Base-by-base conservation (phyloP, 73 alveolate genomes). In the Uronychia setigera region DNA sequence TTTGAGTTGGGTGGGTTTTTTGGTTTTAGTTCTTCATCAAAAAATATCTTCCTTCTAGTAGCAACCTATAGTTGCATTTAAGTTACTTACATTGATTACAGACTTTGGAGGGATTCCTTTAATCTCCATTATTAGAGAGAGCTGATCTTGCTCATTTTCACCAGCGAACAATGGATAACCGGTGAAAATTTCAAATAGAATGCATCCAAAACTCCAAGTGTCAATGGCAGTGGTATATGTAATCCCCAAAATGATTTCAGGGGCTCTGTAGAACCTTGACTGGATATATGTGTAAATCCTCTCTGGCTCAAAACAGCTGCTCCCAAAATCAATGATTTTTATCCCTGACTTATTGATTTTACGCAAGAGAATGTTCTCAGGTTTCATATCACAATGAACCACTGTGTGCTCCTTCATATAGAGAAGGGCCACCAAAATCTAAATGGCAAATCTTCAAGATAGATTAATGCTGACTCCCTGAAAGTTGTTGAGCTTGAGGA, bases 271-370 rank as follows among this genome's bases (percentile, higher is more conserved):
- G 31, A 86, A 86, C 33, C 93, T 19, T 27, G 89, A 80, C 74
- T 86, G 34, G 14, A 86, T 86, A 33, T 93, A 93, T 31, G 90
- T 74, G 80, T 85, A 93, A 32, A 90, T 83, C 35, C 85, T 87
- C 83, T 93, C 93, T 58, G 80, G 85, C 33, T 81, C 77, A 82
- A 87, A 95, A 35, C 97, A 93, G 28, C 96, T 87, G 60, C 95
- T 81, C 30, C 99, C 99, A 85, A 94, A 96, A 91, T 96, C 99
- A 29, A 96, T 96, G 60, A 96, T 88, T 89, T 96, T 96, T 0
- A 96, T 87, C 46, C 95, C 96, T 46, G 96, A 86, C 77, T 86
- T 84, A 31, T 88, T 87, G 58, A 92, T 90, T 28, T 91, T 92
- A 34, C 84, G 91, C 29, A 94, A 80, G 35, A 96, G 87, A 59